These are phyloP conservation scores for Malus sylvestris DNA, from an alignment of 306 rosid genomes.

Conservation along the genomic window DNA sequence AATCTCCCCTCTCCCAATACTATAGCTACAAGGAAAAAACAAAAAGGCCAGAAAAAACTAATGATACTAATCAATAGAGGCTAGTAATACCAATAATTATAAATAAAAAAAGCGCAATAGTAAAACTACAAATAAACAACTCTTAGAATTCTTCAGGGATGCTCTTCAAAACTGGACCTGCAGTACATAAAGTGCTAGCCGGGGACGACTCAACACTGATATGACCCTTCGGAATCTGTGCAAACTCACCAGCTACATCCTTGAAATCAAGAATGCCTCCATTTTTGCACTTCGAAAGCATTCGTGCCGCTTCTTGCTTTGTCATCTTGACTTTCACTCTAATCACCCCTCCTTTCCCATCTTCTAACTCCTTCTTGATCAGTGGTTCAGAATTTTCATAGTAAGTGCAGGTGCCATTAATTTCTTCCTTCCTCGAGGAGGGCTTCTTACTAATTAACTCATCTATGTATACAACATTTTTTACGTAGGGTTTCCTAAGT, in stretches of 20 bases:
- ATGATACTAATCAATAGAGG: too few species aligned
- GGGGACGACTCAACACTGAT: slow-evolving; percentile 16
- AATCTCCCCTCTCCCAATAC: background rate
- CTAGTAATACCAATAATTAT: background rate
- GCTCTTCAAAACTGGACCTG: background rate
- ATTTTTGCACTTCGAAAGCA: slow-evolving; percentile 48
- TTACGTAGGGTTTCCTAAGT: background rate
- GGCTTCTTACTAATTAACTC: slow-evolving; percentile 26
- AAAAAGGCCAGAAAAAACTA: too few species aligned
- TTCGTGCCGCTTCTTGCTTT: slow-evolving; percentile 51
- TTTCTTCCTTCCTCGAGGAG: slow-evolving; percentile 11
- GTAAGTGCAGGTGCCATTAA: slow-evolving; percentile 6
- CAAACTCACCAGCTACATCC: slow-evolving; percentile 40
- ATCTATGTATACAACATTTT: slow-evolving; percentile 36
- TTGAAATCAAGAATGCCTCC: slow-evolving; percentile 51
- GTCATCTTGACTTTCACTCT: slow-evolving; percentile 69
- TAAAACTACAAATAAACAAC: background rate
- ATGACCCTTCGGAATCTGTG: slow-evolving; percentile 21
- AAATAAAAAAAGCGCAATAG: background rate
- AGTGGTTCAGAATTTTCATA: slow-evolving; percentile 27
- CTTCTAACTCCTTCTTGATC: slow-evolving; percentile 30
- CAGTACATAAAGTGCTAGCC: background rate
- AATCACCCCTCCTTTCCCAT: slow-evolving; percentile 7
- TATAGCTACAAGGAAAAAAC: too few species aligned
- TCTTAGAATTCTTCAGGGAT: slow-evolving; percentile 17